Evolutionary conservation across 306 rosid genomes (phyloP).

Genomic region (Castanea mollissima): DNA sequence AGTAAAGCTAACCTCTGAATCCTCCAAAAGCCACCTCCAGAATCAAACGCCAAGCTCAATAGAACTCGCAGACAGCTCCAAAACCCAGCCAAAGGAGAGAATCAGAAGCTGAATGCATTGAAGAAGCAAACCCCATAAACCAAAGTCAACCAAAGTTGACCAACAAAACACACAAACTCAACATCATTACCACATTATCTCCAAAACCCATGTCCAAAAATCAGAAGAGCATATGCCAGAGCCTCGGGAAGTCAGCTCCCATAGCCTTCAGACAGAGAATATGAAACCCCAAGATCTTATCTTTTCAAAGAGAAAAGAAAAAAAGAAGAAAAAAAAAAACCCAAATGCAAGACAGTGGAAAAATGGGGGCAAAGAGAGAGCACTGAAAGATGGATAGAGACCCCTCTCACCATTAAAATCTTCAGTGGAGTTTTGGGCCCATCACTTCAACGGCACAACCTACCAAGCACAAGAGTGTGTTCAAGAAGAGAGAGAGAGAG

Average conservation of each 20-base stretch:
- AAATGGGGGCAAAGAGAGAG: conserved; percentile 47
- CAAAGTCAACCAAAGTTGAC: conserved; percentile 18
- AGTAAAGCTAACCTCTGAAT: neutral
- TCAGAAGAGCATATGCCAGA: conserved; percentile 25
- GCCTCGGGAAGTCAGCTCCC: conserved; percentile 25
- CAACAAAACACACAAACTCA: conserved; percentile 17
- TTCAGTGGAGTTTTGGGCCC: conserved; percentile 88
- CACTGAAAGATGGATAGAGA: conserved; percentile 57
- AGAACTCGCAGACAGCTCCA: conserved; percentile 4
- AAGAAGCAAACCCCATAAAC: conserved; percentile 12
- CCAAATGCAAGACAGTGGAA: conserved; percentile 52
- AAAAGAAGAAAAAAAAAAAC: conserved; percentile 23
- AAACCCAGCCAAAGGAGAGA: conserved; percentile 18
- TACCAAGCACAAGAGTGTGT: conserved; percentile 70
- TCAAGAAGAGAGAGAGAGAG: conserved; percentile 29
- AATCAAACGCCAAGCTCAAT: neutral
- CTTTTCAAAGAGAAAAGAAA: conserved; percentile 21
- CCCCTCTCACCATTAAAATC: conserved; percentile 43
- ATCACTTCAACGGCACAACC: conserved; percentile 65
- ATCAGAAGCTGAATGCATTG: conserved; percentile 12
- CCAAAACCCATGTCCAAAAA: conserved; percentile 27
- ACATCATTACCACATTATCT: conserved; percentile 22
- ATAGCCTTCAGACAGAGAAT: conserved; percentile 16
- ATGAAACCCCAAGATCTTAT: conserved; percentile 37
- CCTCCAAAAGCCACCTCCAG: conserved; percentile 10